phyloP scores from a whole-genome alignment of 208 protist species.

The Novymonas esmeraldas region DNA sequence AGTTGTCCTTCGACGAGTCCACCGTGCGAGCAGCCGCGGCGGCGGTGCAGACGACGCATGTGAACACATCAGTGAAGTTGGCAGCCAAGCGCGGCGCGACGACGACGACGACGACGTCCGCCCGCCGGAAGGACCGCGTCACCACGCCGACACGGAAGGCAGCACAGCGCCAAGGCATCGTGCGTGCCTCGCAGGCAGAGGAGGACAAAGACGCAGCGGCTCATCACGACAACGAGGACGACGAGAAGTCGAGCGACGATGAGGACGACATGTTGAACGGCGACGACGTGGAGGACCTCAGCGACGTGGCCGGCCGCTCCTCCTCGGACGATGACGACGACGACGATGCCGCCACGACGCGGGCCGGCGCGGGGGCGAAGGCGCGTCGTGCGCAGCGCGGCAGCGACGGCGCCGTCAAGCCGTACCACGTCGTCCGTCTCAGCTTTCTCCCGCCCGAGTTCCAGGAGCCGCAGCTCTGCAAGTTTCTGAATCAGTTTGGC shows the following conservation, averaged over 20 bases:
- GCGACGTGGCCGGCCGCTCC: constrained; percentile 23
- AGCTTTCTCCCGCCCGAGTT: constrained; percentile 85
- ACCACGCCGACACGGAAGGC: constrained; percentile 26
- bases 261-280: constrained; percentile 36
- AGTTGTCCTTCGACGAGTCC: constrained; percentile 26
- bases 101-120: too few relatives aligned
- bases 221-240: constrained; percentile 7
- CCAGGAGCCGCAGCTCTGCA: constrained; percentile 87
- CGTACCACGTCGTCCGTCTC: constrained; percentile 77
- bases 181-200: constrained; percentile 34
- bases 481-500: constrained; percentile 89
- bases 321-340: constrained; percentile 37
- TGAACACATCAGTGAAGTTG: constrained; percentile 6
- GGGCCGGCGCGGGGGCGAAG: too few relatives aligned
- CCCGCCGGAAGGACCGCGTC: too few relatives aligned
- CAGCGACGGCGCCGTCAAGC: constrained; percentile 20
- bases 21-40: constrained; percentile 24
- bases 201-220: constrained; percentile 12
- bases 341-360: too few relatives aligned
- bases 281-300: constrained; percentile 32
- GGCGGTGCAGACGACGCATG: constrained; percentile 29
- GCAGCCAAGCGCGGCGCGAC: constrained; percentile 4
- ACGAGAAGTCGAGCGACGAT: constrained; percentile 28
- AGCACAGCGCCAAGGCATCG: constrained; percentile 63
- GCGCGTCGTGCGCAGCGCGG: too few relatives aligned